Evolutionary conservation across 768 basidiomycete species (phyloP), one percentile per base, ranked within the genome.

Genomic region (Termitomyces sp.): DNA sequence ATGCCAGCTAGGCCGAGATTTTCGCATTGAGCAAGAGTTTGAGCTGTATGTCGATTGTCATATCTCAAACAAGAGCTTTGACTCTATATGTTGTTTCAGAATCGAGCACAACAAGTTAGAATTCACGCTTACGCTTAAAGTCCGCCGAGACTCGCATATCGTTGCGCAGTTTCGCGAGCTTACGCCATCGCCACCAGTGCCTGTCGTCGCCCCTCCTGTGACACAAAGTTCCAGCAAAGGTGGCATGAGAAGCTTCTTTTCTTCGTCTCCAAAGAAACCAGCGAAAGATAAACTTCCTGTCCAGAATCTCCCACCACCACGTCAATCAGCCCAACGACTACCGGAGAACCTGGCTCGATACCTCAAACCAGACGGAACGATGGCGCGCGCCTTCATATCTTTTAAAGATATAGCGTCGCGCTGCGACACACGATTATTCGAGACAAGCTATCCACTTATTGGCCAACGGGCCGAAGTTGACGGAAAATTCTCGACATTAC

Each of bases 51-150:
- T 78, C 6, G 26, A 50, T 22, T 44, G 32, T 22, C 16, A 16
- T n/a, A n/a, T 42, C 27, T 22, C 50, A 5, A 24, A 3, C 1
- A 16, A 46, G 29, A 16, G 8, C 47, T 42, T 57, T 51, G 18
- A 29, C 26, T 55, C 53, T 7, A 52, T 7, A 49, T 54, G 14
- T 41, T 8, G 16, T 52, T 46, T 24, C 48, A 27, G 92, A 32
- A 92, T 94, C 60, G 93, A 94, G 66, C 92, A 95, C 65, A 92
- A 84, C 74, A 97, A 97, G 69, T 85, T 98, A 55, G 94, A 97
- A 68, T 97, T 98, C 73, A 93, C 93, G 3, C 79, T 98, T 24
- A 90, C 87, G 1, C 72, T 98, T 64, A 94, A 94, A 68, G 77
- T 98, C 64, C 86, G 89, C 46, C 84, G 87, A 46, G 92, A 95